Base-by-base conservation (phyloP, 2,329 filamentous ascomycete species). In the Alternaria conjuncta region DNA sequence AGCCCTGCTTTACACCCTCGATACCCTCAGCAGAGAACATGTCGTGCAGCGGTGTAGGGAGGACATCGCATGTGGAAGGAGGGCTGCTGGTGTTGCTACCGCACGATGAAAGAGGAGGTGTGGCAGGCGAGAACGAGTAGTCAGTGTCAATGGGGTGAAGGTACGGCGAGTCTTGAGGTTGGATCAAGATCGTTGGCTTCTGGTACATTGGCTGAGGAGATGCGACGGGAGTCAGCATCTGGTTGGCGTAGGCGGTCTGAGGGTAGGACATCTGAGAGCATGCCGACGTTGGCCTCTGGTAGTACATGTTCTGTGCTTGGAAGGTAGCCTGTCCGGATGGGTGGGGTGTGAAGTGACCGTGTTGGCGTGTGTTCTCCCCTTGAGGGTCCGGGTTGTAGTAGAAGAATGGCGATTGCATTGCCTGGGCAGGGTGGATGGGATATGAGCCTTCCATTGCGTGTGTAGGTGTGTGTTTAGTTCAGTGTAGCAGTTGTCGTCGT, bases 51-150 rank as follows among this genome's bases (percentile, higher is more conserved):
- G 94, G 93, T n/a, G 93, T 96, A 67, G 92, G 90, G 61, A 96
- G 82, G 68, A 93, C 83, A 66, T 94, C 92, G 77, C 86, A 90
- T 80, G 87, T 90, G 53, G 87, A 91, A 55, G 86, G 87, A 28
- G 95, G 93, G 86, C 93, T 97, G 84, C 92, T 93, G 75, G 93
- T 91, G 60, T 88, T 89, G 85, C 94, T 97, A 70, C 92, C 91
- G 28, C 93, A 91, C 3, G 92, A 90, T 23, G 94, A 97, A 73
- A 97, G 86, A 49, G 94, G 92, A 53, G 94, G 94, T 20, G 94
- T 97, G 8, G 93, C 90, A 32, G 94, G 94, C 76, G 92, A 93
- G 81, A 90, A 92, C 28, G 82, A 81, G 71, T 92, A 87, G 71
- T 94, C 90, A 15, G 92, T 93, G 80, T 97, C 92, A 68, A 97